These are phyloP conservation scores for Acer negundo DNA, from an alignment of 345 rosid species.

Conservation along the genomic window DNA sequence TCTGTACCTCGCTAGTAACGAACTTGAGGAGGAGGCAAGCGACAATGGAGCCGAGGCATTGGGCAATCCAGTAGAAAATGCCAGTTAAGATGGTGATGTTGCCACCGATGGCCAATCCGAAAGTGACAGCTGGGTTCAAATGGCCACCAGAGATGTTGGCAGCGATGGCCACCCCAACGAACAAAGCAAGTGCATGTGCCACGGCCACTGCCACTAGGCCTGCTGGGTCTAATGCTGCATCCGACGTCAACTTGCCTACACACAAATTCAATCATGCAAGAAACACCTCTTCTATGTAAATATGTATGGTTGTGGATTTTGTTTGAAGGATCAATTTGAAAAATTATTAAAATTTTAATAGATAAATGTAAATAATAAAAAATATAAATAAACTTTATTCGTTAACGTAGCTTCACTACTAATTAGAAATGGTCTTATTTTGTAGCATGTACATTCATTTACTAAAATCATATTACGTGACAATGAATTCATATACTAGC, in stretches of 20 bases:
- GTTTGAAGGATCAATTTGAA: no score
- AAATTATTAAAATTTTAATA: no score
- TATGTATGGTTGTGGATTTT: not conserved
- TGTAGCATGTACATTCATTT: no score
- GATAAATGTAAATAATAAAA: no score
- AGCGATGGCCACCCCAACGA: conserved; percentile 77
- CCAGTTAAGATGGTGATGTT: conserved; percentile 76
- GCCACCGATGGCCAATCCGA: conserved; percentile 84
- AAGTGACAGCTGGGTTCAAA: conserved; percentile 85
- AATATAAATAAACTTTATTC: no score
- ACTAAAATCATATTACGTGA: no score
- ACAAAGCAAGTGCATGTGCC: conserved; percentile 80
- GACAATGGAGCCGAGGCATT: conserved; percentile 76
- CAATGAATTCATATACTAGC: no score
- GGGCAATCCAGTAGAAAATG: conserved; percentile 86
- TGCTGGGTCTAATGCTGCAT: conserved; percentile 70
- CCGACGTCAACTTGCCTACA: conserved; percentile 65
- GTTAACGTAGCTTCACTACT: no score
- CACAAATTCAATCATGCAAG: not conserved
- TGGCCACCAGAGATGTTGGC: conserved; percentile 95
- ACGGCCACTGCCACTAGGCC: conserved; percentile 86
- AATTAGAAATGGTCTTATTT: no score
- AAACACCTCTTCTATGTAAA: not conserved
- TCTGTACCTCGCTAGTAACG: conserved; percentile 55
- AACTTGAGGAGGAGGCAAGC: conserved; percentile 81